These are phyloP conservation scores for Alternaria ethzedia DNA, from an alignment of 2,329 filamentous ascomycete genomes.

Conservation along the genomic window DNA sequence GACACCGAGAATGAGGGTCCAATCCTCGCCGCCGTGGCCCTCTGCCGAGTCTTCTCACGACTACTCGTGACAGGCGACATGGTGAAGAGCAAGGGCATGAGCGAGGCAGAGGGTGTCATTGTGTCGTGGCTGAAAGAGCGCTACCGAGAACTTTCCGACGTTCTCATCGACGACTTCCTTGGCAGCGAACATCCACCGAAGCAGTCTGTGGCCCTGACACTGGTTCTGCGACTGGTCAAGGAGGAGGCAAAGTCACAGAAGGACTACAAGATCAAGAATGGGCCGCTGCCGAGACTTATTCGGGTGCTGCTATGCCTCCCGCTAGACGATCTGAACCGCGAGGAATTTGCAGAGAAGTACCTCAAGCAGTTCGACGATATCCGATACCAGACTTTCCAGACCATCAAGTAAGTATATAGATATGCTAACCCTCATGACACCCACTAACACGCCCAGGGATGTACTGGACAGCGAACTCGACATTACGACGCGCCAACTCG, in stretches of 20 bases:
- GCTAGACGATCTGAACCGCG: constrained; percentile 65
- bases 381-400: constrained; percentile 79
- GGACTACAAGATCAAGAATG: constrained; percentile 70
- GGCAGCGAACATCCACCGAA: constrained; percentile 65
- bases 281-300: constrained; percentile 71
- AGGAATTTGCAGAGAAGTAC: constrained; percentile 79
- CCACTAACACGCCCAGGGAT: constrained; percentile 11
- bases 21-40: constrained; percentile 75
- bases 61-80: constrained; percentile 77
- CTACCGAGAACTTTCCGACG: constrained; percentile 72
- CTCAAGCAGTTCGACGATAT: constrained; percentile 83
- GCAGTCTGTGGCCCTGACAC: constrained; percentile 72
- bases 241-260: constrained; percentile 63
- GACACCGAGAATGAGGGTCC: constrained; percentile 62
- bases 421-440: not conserved
- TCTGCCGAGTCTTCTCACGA: constrained; percentile 86
- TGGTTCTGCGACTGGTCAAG: constrained; percentile 85
- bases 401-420: constrained; percentile 67
- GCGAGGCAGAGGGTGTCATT: constrained; percentile 77
- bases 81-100: constrained; percentile 66
- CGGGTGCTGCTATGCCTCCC: constrained; percentile 64
- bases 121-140: constrained; percentile 79
- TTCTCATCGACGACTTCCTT: constrained; percentile 66
- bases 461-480: constrained; percentile 41
- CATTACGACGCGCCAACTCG: constrained; percentile 25